These are phyloP conservation scores for Russula sp. DNA, from an alignment of 768 basidiomycete species.

Conservation along the genomic window DNA sequence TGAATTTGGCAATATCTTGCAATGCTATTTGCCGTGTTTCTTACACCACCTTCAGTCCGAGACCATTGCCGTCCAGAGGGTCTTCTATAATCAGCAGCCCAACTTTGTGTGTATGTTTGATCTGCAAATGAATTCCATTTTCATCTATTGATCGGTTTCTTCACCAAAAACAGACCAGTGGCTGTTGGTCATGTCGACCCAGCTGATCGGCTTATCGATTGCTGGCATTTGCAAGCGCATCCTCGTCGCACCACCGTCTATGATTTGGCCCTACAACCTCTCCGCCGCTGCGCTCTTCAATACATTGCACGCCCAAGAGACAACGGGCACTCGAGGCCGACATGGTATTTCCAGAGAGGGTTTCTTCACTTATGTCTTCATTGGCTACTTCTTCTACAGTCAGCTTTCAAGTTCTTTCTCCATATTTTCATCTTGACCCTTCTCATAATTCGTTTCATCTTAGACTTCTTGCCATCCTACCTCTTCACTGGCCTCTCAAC, in stretches of 20 bases:
- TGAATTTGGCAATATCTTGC: not conserved
- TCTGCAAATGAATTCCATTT: not conserved
- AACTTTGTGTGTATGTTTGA: conserved; percentile 31
- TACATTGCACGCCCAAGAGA: conserved; percentile 36
- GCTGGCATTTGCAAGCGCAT: conserved; percentile 42
- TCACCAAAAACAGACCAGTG: conserved; percentile 28
- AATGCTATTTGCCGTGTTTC: not conserved
- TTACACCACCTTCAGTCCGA: conserved; percentile 31
- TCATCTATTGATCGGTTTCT: not conserved
- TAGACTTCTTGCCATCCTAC: conserved; percentile 14
- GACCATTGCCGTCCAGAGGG: conserved; percentile 41
- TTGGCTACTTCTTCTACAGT: conserved; percentile 37
- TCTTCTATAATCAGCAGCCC: conserved; percentile 39
- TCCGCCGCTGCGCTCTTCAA: conserved; percentile 43
- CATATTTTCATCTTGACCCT: conserved; percentile 36
- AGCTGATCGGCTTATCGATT: conserved; percentile 38
- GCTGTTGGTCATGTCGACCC: conserved; percentile 39
- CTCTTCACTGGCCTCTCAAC: conserved; percentile 27
- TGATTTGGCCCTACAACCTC: conserved; percentile 43
- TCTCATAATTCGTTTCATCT: not conserved
- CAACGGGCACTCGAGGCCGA: conserved; percentile 39
- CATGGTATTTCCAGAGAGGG: conserved; percentile 46
- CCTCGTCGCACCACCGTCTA: conserved; percentile 39
- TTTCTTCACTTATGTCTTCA: conserved; percentile 45
- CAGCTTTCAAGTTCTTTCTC: conserved; percentile 52